Evolutionary conservation across 2,329 filamentous ascomycete species (phyloP).

Genomic region (Pyrenophora tritici-repentis): DNA sequence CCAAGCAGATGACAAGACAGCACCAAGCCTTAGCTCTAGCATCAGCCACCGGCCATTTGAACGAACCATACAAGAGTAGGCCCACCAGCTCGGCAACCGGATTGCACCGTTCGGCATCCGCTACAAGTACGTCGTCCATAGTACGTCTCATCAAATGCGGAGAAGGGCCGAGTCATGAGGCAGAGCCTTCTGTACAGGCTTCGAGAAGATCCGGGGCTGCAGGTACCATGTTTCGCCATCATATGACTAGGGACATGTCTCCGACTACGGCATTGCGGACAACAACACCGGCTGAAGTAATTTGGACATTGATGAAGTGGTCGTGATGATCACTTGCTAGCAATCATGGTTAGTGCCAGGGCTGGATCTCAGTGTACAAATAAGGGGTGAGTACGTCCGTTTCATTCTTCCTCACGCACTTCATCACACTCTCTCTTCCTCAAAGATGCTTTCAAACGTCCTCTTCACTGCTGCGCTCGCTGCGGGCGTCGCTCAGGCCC

Average conservation of each 20-base stretch:
- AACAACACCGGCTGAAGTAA: constrained; percentile 22
- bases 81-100: constrained; percentile 13
- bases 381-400: constrained; percentile 8
- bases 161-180: constrained; percentile 9
- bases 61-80: neutral
- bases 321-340: neutral
- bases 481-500: constrained; percentile 28
- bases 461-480: constrained; percentile 24
- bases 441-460: constrained; percentile 27
- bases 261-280: constrained; percentile 20
- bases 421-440: constrained; percentile 3
- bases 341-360: neutral
- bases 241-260: constrained; percentile 11
- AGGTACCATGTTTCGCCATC: constrained; percentile 19
- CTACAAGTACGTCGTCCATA: neutral
- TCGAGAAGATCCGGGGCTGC: constrained; percentile 19
- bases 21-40: constrained; percentile 13
- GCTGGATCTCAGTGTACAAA: constrained; percentile 19
- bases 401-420: constrained; percentile 5
- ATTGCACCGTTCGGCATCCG: constrained; percentile 20
- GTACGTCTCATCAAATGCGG: constrained; percentile 23
- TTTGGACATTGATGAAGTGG: constrained; percentile 24
- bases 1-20: constrained; percentile 12
- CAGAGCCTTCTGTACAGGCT: constrained; percentile 13
- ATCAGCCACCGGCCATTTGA: constrained; percentile 11